Conservation (phyloP, 2,329 filamentous ascomycete species). For the Neobulgaria alba region DNA sequence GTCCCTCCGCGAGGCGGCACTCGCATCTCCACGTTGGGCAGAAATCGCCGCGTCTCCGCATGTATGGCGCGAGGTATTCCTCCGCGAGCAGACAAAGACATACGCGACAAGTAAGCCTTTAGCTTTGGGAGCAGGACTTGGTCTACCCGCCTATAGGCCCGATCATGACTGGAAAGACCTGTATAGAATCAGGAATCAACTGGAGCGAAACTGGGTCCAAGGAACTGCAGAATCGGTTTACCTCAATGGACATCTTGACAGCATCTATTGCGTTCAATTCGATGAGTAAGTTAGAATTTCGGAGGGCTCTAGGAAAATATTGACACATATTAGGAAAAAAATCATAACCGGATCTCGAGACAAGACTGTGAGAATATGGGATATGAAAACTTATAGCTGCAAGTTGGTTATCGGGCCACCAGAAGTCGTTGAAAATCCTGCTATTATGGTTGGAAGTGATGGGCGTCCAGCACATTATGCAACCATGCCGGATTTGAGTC, state of each 20-base stretch:
- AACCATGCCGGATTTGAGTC: slow-evolving; percentile 33
- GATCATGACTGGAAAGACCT: slow-evolving; percentile 79
- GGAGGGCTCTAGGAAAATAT: slow-evolving; percentile 9
- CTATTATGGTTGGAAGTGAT: slow-evolving; percentile 43
- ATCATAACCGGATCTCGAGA: slow-evolving; percentile 96
- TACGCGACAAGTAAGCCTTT: slow-evolving; percentile 49
- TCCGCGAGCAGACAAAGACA: slow-evolving; percentile 50
- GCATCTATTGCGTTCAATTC: slow-evolving; percentile 96
- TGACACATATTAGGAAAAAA: slow-evolving; percentile 57
- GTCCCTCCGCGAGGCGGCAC: slow-evolving; percentile 39
- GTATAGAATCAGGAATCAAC: slow-evolving; percentile 65
- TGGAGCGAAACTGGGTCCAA: slow-evolving; percentile 72
- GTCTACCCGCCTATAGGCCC: slow-evolving; percentile 45
- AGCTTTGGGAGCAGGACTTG: slow-evolving; percentile 45
- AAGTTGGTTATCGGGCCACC: slow-evolving; percentile 77
- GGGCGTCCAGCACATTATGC: slow-evolving; percentile 47
- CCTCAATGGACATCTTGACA: slow-evolving; percentile 87
- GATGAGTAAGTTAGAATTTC: slow-evolving; percentile 63
- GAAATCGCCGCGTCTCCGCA: slow-evolving; percentile 42
- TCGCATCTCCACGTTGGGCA: slow-evolving; percentile 45
- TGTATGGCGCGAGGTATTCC: slow-evolving; percentile 55
- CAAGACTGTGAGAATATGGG: slow-evolving; percentile 92
- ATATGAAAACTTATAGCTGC: slow-evolving; percentile 82
- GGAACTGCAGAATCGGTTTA: slow-evolving; percentile 77
- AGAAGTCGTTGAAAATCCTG: slow-evolving; percentile 46